Evolutionary conservation across 2,329 filamentous ascomycete species (phyloP), one percentile per base, ranked within the genome.

Genomic region (Chlorencoelia australis): DNA sequence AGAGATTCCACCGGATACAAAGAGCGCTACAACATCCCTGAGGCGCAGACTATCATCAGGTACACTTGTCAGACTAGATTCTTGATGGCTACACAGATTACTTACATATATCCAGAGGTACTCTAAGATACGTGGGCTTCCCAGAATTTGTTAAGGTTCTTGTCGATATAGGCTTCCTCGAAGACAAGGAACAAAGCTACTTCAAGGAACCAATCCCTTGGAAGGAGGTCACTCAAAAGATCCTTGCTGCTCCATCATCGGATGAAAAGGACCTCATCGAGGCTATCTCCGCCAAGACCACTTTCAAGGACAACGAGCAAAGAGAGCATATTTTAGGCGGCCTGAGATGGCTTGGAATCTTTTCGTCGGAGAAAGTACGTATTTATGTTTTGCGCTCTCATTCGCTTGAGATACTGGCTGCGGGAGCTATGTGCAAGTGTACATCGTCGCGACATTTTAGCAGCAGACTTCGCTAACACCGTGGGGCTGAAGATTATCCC

Each of bases 1-100:
- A 73, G 88, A 51, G 88, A 96, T 64, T 88, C 79, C 14, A 91
- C 84, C 11, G 70, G 74, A 7, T 96, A 91, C 75, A 79, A 77
- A 57, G 80, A 94, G 69, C 77, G 84, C 45, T 95, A 95, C 73
- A 65, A 75, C 62, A 95, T 95, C 55, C 87, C 88, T 34, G 89
- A 96, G 67, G 86, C 85, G 10, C 64, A 94, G 62, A 94, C 84
- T 34, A 75, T 95, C 53, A 69, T 94, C 58, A n/a, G n/a, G n/a
- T n/a, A 74, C 16, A 31, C 29, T 31, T 31, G 9, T 29, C 3
- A 29, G 4, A n/a, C n/a, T n/a, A n/a, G 14, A 29, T 29, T 10
- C 27, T 29, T 29, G 8, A 11, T 11, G 27, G 27, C 27, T 29
- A 29, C 15, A 29, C 14, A 15, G 9, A 4, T 29, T 29, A 29